Evolutionary conservation across 1,284 basidiomycete species (phyloP), one percentile per base, ranked within the genome.

Genomic region (Microbotryomycetes sp.): DNA sequence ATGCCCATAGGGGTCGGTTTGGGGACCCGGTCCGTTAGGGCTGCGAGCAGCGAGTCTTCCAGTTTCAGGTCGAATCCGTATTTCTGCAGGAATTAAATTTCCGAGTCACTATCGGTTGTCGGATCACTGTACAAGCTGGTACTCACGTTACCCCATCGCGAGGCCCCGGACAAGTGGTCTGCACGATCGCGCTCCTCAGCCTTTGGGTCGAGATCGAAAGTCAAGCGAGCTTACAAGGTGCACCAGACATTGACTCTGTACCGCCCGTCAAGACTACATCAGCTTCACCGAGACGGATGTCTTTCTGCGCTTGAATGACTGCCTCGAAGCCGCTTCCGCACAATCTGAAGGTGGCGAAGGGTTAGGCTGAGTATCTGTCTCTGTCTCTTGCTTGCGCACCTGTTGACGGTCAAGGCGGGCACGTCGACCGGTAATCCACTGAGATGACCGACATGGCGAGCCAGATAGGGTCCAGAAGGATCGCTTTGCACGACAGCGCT

Each of bases 211-310:
- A n/a, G n/a, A n/a, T n/a, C n/a, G n/a, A n/a, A n/a, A 21, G 27
- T n/a, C 21, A 7, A 73, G 63, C 1, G 68, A 70, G 59, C 75
- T 27, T 16, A 64, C 67, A 81, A 85, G 93, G 70, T 5, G 92
- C 89, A 70, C 94, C 88, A 73, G 89, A 92, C 94, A 98, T 98
- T 78, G 86, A 91, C 80, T 98, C 94, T 84, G 92, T 92, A 62
- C 94, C 94, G 71, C 94, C 96, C 54, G 92, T 93, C 46, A 87
- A 87, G 64, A 97, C 87, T 54, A 97, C 84, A 60, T 81, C 83
- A 71, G 86, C 85, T 74, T 94, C 87, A 57, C 94, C 96, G 35
- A 86, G 81, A 73, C 85, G 82, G 75, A 98, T 92, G 72, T 84
- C 85, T 79, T 97, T 93, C 45, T 90, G 82, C 57, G 91, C 96